Base-by-base conservation (phyloP, 2,329 filamentous ascomycete genomes). In the Iodosphaeria phyllophila region DNA sequence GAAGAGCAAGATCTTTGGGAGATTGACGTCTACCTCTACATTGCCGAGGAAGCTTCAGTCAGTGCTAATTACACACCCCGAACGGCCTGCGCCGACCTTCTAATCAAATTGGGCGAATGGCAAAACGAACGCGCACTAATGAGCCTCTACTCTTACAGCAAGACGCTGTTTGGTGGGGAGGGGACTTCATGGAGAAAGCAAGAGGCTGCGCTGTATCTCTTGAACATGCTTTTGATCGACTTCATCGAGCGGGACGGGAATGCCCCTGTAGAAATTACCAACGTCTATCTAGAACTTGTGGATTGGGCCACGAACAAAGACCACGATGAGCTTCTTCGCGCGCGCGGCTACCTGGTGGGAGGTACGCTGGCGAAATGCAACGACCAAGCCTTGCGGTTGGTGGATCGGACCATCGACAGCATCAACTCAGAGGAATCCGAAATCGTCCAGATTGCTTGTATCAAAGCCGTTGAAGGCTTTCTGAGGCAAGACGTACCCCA, bases 1-100 rank as follows among this genome's bases (percentile, higher is more conserved):
- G 89, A 98, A 47, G 89, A 95, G 43, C 82, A 93, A 51, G 82
- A 79, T 6, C 54, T 98, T 7, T 98, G 89, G 89, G 82, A 93
- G 38, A 82, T 93, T 33, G 89, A 98, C 47, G 77, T 91, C 36
- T 95, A 92, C 30, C 65, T 98, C 3, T 98, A 91, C 50, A 61
- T 98, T 23, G 86, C 83, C 1, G 89, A 98, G 49, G 86, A 95
- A 52, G 86, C 82, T 2, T 86, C 83, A 3, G 77, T 93, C 11
- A 92, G 83, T 8, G 79, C 84, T 16, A 95, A 95, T 48, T 98
- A 95, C 52, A 93, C 89, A 0, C 79, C 89, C 9, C 72, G 89
- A 36, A 92, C 82, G 11, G 89, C 86, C 20, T 89, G 82, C 34
- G 84, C 83, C 24, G 89, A 95, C 45, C 57, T 98, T 24, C 64